phyloP scores from a whole-genome alignment of 31 red algal species.

The Endocladia muricata region DNA sequence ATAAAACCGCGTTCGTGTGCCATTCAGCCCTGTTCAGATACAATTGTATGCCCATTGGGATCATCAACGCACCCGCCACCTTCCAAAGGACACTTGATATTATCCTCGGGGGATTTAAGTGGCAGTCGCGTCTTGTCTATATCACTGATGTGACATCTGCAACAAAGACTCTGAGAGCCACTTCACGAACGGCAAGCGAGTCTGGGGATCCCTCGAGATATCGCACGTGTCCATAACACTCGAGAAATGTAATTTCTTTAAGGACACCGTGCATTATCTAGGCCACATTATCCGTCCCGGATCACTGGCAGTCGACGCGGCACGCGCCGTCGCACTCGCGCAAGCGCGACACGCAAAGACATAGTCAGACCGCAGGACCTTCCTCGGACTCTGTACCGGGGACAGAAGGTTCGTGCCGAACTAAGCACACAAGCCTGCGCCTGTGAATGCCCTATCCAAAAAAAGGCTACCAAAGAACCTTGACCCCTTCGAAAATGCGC shows the following conservation, averaged over 20 bases:
- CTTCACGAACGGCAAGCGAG: slow-evolving; percentile 9
- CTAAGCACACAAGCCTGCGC: not conserved
- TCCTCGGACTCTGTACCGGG: not conserved
- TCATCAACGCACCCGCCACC: slow-evolving; percentile 49
- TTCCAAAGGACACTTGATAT: slow-evolving; percentile 51
- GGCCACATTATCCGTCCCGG: slow-evolving; percentile 27
- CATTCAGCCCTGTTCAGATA: slow-evolving; percentile 14
- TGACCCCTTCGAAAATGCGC: not conserved
- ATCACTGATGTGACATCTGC: slow-evolving; percentile 46
- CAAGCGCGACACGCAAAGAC: not conserved
- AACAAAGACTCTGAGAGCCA: slow-evolving; percentile 6
- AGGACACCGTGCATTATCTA: slow-evolving; percentile 9
- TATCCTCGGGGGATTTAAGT: slow-evolving; percentile 8
- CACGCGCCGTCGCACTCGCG: not conserved
- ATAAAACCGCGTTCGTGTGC: slow-evolving; percentile 33
- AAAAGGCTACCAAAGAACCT: not conserved
- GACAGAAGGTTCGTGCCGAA: slow-evolving; percentile 18
- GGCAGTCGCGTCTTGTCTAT: slow-evolving; percentile 30
- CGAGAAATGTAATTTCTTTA: slow-evolving; percentile 19
- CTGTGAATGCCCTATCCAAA: not conserved
- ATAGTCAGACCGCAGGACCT: slow-evolving; percentile 6
- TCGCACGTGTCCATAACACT: not conserved
- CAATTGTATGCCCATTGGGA: slow-evolving; percentile 29
- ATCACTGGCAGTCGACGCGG: not conserved
- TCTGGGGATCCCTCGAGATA: not conserved